These are phyloP conservation scores for Talaromyces stipitatus DNA, from an alignment of 495 filamentous ascomycete genomes.

Conservation along the genomic window DNA sequence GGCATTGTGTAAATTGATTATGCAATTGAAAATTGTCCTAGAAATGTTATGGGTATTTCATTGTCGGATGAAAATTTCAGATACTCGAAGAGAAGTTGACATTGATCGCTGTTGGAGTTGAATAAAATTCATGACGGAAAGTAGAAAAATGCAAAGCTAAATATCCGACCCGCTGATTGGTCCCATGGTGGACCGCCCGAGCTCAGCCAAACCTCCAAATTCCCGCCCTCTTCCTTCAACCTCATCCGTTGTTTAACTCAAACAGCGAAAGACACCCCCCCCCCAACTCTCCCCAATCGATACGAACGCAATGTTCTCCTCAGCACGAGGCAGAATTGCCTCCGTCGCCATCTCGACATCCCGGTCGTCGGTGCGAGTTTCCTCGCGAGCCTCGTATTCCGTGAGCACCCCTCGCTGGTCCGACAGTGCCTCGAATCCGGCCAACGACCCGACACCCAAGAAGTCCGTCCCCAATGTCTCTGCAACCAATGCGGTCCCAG, in stretches of 20 bases:
- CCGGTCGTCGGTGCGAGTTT: constrained; percentile 23
- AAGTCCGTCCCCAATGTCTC: constrained; percentile 45
- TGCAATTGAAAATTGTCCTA: background rate
- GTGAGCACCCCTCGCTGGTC: constrained; percentile 38
- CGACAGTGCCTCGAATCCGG: constrained; percentile 39
- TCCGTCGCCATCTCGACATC: constrained; percentile 22
- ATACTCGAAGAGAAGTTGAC: too few species aligned
- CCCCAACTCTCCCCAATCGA: background rate
- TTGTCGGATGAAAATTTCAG: too few species aligned
- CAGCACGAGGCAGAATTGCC: constrained; percentile 42
- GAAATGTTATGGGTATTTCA: too few species aligned
- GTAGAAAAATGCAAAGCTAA: background rate
- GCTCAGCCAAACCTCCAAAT: constrained; percentile 5
- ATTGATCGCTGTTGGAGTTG: too few species aligned
- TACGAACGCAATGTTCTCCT: constrained; percentile 46
- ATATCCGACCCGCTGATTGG: constrained; percentile 3
- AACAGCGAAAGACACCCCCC: background rate
- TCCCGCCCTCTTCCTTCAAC: constrained; percentile 1
- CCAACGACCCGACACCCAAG: constrained; percentile 48
- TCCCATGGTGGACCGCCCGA: background rate
- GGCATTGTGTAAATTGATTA: constrained; percentile 27
- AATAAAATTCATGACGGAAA: background rate
- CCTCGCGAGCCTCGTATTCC: constrained; percentile 36
- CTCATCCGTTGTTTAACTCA: too few species aligned
- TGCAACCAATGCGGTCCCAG: constrained; percentile 52